These are phyloP conservation scores for Graphilbum ipis-grandicollis DNA, from an alignment of 2,329 filamentous ascomycete species.

Conservation along the genomic window DNA sequence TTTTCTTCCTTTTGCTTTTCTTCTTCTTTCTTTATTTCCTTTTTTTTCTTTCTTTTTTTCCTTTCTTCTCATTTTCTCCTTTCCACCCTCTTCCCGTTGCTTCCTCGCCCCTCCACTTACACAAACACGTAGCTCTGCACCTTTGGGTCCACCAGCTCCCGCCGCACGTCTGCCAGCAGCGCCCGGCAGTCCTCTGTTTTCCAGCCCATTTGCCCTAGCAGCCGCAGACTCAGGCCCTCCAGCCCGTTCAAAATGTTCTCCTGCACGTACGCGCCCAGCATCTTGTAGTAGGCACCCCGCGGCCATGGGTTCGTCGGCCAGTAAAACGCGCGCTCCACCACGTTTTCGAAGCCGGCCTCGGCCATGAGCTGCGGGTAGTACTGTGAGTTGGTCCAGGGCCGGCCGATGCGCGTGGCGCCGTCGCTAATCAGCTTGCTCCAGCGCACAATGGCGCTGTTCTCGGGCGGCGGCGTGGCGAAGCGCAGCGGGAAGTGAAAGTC, in stretches of 20 bases:
- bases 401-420: constrained; percentile 10
- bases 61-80: too few species aligned
- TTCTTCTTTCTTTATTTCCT: too few species aligned
- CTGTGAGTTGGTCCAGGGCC: constrained; percentile 11
- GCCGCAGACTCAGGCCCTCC: constrained; percentile 3
- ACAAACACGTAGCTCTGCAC: constrained; percentile 2
- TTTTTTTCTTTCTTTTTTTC: too few species aligned
- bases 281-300: constrained; percentile 10
- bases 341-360: constrained; percentile 17
- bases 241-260: constrained; percentile 7
- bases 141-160: constrained; percentile 1
- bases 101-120: not conserved
- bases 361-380: constrained; percentile 13
- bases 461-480: constrained; percentile 9
- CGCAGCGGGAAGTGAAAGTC: constrained; percentile 9
- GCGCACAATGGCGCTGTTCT: constrained; percentile 11
- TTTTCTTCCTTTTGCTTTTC: too few species aligned
- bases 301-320: constrained; percentile 18
- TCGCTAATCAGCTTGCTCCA: constrained; percentile 3
- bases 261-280: constrained; percentile 11
- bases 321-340: constrained; percentile 13
- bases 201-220: constrained; percentile 2
- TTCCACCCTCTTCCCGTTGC: too few species aligned
- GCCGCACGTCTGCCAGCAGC: constrained; percentile 2
- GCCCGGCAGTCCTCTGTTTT: constrained; percentile 1